phyloP scores from a whole-genome alignment of 106 monocot species.

The Xerophyta viscosa region DNA sequence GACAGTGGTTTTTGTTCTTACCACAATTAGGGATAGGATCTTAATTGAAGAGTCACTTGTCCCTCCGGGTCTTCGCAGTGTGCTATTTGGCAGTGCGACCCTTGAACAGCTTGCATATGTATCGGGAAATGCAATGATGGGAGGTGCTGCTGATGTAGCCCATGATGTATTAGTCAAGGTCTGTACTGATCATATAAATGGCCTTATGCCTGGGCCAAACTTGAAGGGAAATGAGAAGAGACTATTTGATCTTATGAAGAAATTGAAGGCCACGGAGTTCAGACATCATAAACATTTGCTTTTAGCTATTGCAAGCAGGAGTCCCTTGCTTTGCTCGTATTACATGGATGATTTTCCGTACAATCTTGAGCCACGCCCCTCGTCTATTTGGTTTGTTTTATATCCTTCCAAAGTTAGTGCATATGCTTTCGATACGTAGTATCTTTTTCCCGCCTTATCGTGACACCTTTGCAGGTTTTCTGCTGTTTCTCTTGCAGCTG shows the following conservation, averaged over 20 bases:
- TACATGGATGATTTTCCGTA: conserved; percentile 88
- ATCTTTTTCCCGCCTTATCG: conserved; percentile 1
- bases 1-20: conserved; percentile 45
- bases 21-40: conserved; percentile 52
- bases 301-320: conserved; percentile 51
- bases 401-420: background rate
- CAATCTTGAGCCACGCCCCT: conserved; percentile 54
- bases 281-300: conserved; percentile 59
- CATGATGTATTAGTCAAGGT: conserved; percentile 79
- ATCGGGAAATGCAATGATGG: conserved; percentile 58
- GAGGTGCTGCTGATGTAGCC: conserved; percentile 54
- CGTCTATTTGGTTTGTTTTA: conserved; percentile 62
- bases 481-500: conserved; percentile 77
- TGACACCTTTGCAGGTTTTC: conserved; percentile 65
- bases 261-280: conserved; percentile 67
- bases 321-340: conserved; percentile 46
- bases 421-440: background rate
- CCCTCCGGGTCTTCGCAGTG: conserved; percentile 70
- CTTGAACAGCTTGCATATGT: conserved; percentile 76
- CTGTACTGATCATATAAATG: conserved; percentile 89
- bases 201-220: conserved; percentile 64
- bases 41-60: conserved; percentile 44
- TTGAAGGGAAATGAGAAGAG: conserved; percentile 79
- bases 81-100: conserved; percentile 80
- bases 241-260: conserved; percentile 83